Percentiles rank a stretch among this genome's conserved stretches.
Conservation (phyloP, 805 yeast species). For the Cyberlindnera amylophila region DNA sequence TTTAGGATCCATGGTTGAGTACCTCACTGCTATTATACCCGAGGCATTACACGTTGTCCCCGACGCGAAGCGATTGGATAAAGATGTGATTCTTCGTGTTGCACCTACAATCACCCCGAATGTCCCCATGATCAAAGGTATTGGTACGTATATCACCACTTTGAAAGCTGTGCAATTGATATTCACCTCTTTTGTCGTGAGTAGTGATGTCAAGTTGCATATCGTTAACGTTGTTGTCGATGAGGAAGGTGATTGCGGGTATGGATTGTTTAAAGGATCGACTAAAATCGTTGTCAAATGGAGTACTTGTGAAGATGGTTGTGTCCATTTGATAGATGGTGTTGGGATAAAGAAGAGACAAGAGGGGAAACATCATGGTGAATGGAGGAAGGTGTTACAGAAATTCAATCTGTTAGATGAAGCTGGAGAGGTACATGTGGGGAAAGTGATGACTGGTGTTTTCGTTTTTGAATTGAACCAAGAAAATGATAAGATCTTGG, state of each 20-base stretch:
- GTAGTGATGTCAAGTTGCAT: slow-evolving; percentile 50
- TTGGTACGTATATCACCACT: slow-evolving; percentile 50
- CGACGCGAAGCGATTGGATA: slow-evolving; percentile 41
- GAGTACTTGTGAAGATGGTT: slow-evolving; percentile 53
- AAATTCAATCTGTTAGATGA: not conserved
- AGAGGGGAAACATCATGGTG: not conserved
- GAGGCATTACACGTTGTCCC: slow-evolving; percentile 42
- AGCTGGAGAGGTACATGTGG: slow-evolving; percentile 5
- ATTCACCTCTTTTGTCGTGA: slow-evolving; percentile 51
- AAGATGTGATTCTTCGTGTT: slow-evolving; percentile 47
- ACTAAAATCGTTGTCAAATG: slow-evolving; percentile 53
- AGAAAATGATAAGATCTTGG: slow-evolving; percentile 49
- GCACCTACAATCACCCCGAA: slow-evolving; percentile 50
- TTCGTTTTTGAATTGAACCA: slow-evolving; percentile 63
- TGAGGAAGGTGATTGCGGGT: slow-evolving; percentile 8
- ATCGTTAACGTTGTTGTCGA: slow-evolving; percentile 30
- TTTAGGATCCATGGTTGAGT: slow-evolving; percentile 49
- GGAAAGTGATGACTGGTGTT: slow-evolving; percentile 40
- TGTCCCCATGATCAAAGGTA: slow-evolving; percentile 55
- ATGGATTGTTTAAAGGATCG: slow-evolving; percentile 26
- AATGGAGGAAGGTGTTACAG: slow-evolving; percentile 4
- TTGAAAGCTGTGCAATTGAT: slow-evolving; percentile 53
- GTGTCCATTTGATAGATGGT: slow-evolving; percentile 39
- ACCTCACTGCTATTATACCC: slow-evolving; percentile 48
- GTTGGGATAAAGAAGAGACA: not conserved